phyloP scores from a whole-genome alignment of 805 yeast species.

The Zygotorulaspora sp. region DNA sequence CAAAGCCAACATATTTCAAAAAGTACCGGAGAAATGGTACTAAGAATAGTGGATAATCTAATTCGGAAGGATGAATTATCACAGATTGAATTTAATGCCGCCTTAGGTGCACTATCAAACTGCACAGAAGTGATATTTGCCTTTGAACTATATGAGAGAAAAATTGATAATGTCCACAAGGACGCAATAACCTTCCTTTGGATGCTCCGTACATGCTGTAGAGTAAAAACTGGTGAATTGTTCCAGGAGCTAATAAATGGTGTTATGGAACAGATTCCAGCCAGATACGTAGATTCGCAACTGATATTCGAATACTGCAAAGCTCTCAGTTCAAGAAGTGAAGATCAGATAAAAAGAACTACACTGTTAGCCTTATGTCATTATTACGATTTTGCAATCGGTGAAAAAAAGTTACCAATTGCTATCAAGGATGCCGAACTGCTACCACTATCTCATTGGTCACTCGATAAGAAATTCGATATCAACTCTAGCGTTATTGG shows the following conservation, averaged over 20 bases:
- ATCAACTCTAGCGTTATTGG: slow-evolving; percentile 19
- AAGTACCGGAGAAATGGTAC: slow-evolving; percentile 35
- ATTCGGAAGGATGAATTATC: slow-evolving; percentile 34
- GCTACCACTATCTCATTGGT: slow-evolving; percentile 20
- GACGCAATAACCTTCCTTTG: slow-evolving; percentile 27
- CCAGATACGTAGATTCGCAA: slow-evolving; percentile 20
- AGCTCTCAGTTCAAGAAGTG: slow-evolving; percentile 17
- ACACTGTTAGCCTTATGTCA: slow-evolving; percentile 14
- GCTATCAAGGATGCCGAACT: slow-evolving; percentile 7
- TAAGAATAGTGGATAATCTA: slow-evolving; percentile 33
- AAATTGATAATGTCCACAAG: slow-evolving; percentile 14
- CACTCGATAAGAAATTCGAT: slow-evolving; percentile 12
- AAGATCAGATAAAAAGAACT: slow-evolving; percentile 3
- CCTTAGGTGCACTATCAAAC: slow-evolving; percentile 42
- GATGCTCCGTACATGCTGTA: slow-evolving; percentile 23
- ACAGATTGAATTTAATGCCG: slow-evolving; percentile 44
- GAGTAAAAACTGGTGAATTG: slow-evolving; percentile 16
- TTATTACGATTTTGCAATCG: slow-evolving; percentile 16
- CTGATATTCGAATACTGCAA: slow-evolving; percentile 26
- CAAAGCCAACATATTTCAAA: slow-evolving; percentile 30
- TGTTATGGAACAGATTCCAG: slow-evolving; percentile 20
- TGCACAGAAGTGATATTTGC: slow-evolving; percentile 39
- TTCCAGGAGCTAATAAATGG: slow-evolving; percentile 20
- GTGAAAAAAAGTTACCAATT: slow-evolving; percentile 2
- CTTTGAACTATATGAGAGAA: slow-evolving; percentile 37